Base-by-base conservation (phyloP, 805 yeast species). In the Saccharomycopsis sp. region DNA sequence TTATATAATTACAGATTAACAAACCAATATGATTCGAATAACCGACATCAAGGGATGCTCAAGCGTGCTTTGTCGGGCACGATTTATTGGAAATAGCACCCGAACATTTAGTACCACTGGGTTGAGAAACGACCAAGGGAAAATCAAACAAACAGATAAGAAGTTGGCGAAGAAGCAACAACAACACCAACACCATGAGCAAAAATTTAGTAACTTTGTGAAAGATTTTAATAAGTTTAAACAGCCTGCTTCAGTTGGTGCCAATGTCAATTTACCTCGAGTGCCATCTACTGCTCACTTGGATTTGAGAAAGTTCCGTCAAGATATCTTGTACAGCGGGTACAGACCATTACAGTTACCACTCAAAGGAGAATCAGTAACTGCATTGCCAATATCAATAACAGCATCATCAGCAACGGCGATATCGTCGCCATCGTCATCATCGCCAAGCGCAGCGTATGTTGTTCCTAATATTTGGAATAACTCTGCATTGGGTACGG, bases 391-490 rank as follows among this genome's bases (percentile, higher is more conserved):
- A 27, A 24, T 16, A 43, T 32, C 24, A 9, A 4, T 8, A 19
- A 8, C 7, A 32, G 24, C 14, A 16, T 20, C 5, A 17, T 11
- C 9, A 21, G 22, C 6, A 29, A 38, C n/a, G 11, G 24, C 8
- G 19, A 31, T 8, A 17, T 23, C 13, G 13, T 16, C 24, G 17
- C 31, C 28, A 20, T 20, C 20, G 26, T 9, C 22, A 21, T 36
- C 28, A 20, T 20, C 20, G 26, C 8, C 22, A 21, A 37, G 32
- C 1, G 24, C 45, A 4, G 32, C 24, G 16, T 37, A 31, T 24
- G 42, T 38, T 14, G 39, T 45, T n/a, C 49, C 45, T 11, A 49
- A 49, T 38, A 46, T 49, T 16, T 49, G 52, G 52, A 49, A 49
- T 20, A 43, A 43, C 16, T 46, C 51, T 21, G 52, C 52, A 7